phyloP scores from a whole-genome alignment of 345 rosid species.

The Arabis hirsuta region DNA sequence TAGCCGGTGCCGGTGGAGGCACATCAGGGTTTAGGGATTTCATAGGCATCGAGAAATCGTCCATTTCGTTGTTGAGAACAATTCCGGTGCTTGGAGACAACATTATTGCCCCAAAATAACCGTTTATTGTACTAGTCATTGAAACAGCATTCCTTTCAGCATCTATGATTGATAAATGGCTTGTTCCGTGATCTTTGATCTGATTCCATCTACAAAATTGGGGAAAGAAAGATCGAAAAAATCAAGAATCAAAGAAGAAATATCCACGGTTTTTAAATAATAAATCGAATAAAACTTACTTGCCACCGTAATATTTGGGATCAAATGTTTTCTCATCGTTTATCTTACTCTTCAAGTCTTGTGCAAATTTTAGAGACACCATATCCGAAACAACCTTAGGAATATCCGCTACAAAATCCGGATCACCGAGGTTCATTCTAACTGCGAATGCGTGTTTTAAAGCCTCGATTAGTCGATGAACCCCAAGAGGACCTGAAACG shows the following conservation, averaged over 20 bases:
- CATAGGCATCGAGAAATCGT: slow-evolving; percentile 59
- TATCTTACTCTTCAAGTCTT: slow-evolving; percentile 51
- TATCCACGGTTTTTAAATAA: neutral
- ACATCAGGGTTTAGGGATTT: slow-evolving; percentile 2
- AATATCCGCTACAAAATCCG: slow-evolving; percentile 49
- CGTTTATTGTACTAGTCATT: slow-evolving; percentile 65
- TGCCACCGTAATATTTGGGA: slow-evolving; percentile 53
- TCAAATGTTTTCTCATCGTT: slow-evolving; percentile 56
- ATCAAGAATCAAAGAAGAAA: neutral
- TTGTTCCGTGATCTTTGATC: slow-evolving; percentile 64
- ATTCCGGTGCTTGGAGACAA: slow-evolving; percentile 64
- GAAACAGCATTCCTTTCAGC: slow-evolving; percentile 56
- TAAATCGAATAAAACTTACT: slow-evolving; percentile 29
- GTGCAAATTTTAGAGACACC: slow-evolving; percentile 60
- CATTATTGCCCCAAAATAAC: slow-evolving; percentile 57
- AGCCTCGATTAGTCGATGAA: slow-evolving; percentile 63
- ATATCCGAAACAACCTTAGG: slow-evolving; percentile 53
- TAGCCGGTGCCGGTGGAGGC: slow-evolving; percentile 58
- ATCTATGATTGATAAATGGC: slow-evolving; percentile 68
- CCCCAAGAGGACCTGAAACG: slow-evolving; percentile 51
- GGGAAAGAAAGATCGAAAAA: neutral
- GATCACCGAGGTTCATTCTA: slow-evolving; percentile 77
- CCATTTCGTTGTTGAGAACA: slow-evolving; percentile 72
- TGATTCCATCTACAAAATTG: slow-evolving; percentile 50
- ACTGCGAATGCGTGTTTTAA: slow-evolving; percentile 66